Evolutionary conservation across 2,329 filamentous ascomycete species (phyloP).

Genomic region (Sporothrix euskadiensis): DNA sequence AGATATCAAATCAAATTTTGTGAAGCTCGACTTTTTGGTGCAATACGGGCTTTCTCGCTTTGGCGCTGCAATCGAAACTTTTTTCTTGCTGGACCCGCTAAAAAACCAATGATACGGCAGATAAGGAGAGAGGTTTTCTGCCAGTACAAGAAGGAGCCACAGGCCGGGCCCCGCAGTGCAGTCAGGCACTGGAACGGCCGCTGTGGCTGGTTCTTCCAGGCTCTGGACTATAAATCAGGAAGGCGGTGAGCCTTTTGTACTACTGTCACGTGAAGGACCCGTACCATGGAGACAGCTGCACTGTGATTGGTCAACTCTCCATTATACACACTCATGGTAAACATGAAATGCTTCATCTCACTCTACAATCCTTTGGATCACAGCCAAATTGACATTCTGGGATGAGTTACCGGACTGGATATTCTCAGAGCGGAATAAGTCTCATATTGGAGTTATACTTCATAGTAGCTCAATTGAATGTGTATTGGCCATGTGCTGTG

Average conservation of each 20-base stretch:
- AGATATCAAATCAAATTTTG: conserved; percentile 13
- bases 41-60: too few relatives aligned
- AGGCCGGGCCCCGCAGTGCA: not conserved
- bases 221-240: not conserved
- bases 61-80: conserved; percentile 14
- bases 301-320: not conserved
- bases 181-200: not conserved
- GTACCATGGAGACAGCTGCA: accelerated
- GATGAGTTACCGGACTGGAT: too few relatives aligned
- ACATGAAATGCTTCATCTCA: not conserved
- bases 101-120: conserved; percentile 9
- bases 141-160: not conserved
- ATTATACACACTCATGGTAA: not conserved
- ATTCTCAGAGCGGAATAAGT: too few relatives aligned
- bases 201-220: not conserved
- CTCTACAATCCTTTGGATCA: not conserved
- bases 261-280: not conserved
- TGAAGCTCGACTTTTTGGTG: not conserved
- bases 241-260: not conserved
- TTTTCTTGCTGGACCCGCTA: conserved; percentile 22
- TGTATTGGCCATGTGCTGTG: too few relatives aligned
- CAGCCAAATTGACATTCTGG: not conserved
- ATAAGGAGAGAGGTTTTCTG: conserved; percentile 18
- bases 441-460: too few relatives aligned
- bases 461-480: too few relatives aligned